Conservation (phyloP, 345 rosid genomes). For the Linum lewisii region DNA sequence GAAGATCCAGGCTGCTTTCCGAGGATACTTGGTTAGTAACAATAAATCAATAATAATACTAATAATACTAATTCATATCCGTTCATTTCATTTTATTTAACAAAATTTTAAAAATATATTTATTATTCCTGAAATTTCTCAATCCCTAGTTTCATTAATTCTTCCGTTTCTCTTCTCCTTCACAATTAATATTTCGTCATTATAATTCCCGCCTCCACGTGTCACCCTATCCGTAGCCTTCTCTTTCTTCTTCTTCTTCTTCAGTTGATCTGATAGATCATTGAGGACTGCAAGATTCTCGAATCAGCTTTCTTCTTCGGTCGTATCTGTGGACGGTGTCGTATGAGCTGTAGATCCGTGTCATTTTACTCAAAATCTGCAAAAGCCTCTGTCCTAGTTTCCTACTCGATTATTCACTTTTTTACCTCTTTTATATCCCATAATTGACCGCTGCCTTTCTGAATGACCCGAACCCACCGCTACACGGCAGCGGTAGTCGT, state of each 20-base stretch:
- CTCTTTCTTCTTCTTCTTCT: background rate
- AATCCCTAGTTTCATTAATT: background rate
- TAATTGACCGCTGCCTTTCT: background rate
- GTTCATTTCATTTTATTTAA: background rate
- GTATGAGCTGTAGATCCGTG: slow-evolving; percentile 19
- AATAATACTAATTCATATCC: background rate
- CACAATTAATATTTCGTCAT: background rate
- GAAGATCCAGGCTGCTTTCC: slow-evolving; percentile 74
- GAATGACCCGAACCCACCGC: too few relatives aligned
- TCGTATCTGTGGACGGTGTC: background rate
- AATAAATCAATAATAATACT: background rate
- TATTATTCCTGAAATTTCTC: background rate
- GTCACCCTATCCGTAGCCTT: background rate
- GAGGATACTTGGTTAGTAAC: slow-evolving; percentile 75
- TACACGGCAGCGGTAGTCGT: background rate
- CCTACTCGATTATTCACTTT: background rate
- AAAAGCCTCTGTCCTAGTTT: background rate
- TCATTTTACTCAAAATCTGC: slow-evolving; percentile 20
- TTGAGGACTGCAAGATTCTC: background rate
- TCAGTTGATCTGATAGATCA: background rate
- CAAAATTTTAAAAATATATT: too few relatives aligned
- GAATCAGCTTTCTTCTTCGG: background rate
- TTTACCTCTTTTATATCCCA: slow-evolving; percentile 2
- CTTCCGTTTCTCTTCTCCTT: background rate
- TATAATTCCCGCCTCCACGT: background rate